Evolutionary conservation across 1,284 basidiomycete species (phyloP).

Genomic region (Moniliophthora roreri): DNA sequence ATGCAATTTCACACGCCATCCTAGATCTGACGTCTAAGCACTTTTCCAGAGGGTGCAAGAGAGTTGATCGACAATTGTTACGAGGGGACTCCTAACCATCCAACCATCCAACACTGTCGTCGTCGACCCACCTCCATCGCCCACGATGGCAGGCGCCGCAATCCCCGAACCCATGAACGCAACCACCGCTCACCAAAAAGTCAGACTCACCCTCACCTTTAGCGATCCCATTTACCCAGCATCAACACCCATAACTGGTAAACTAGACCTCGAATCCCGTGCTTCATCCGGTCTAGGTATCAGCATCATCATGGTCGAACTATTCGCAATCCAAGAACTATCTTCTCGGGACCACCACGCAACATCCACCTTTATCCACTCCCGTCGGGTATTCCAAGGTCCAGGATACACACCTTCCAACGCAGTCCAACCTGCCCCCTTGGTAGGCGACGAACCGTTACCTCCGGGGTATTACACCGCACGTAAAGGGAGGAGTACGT

Average conservation of each 20-base stretch:
- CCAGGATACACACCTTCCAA: slow-evolving; percentile 79
- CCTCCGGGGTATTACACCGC: slow-evolving; percentile 67
- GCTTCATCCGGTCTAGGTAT: slow-evolving; percentile 73
- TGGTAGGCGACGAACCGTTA: slow-evolving; percentile 52
- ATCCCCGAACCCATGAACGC: slow-evolving; percentile 75
- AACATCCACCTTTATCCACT: slow-evolving; percentile 70
- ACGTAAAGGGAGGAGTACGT: slow-evolving; percentile 67
- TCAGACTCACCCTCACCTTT: slow-evolving; percentile 61
- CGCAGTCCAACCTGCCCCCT: slow-evolving; percentile 60
- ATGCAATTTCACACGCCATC: no score
- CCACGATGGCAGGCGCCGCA: no score
- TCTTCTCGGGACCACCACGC: slow-evolving; percentile 76
- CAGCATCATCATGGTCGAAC: slow-evolving; percentile 70
- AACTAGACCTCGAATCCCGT: slow-evolving; percentile 74
- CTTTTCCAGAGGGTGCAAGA: no score
- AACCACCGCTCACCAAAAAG: slow-evolving; percentile 69
- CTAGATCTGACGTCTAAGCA: no score
- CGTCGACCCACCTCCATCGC: no score
- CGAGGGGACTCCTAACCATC: no score
- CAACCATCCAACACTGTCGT: no score
- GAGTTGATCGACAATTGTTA: no score
- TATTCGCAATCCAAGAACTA: slow-evolving; percentile 75
- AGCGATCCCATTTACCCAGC: slow-evolving; percentile 61
- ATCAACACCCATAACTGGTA: slow-evolving; percentile 63
- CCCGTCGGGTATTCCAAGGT: slow-evolving; percentile 70